Evolutionary conservation across 73 alveolate genomes (phyloP).

Genomic region (Loxodes magnus): DNA sequence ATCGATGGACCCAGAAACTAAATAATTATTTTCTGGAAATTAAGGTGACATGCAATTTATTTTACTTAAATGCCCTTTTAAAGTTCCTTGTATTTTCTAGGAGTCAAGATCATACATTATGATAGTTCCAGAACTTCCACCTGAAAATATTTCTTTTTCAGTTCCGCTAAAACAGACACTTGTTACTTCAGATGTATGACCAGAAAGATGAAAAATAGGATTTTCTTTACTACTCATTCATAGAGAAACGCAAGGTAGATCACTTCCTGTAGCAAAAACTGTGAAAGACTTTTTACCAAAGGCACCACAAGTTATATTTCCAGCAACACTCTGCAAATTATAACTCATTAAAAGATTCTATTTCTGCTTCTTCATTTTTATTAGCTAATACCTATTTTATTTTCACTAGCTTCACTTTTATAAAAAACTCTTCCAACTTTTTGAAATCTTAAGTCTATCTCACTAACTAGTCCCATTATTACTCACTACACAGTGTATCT

Average conservation of each 20-base stretch:
- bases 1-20: slow-evolving; percentile 46
- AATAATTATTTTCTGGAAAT: slow-evolving; percentile 12
- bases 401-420: too few relatives aligned
- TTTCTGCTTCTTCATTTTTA: too few relatives aligned
- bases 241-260: slow-evolving; percentile 19
- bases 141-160: slow-evolving; percentile 40
- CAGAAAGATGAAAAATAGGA: slow-evolving; percentile 21
- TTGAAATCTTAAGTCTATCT: too few relatives aligned
- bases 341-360: too few relatives aligned
- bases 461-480: too few relatives aligned
- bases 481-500: too few relatives aligned
- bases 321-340: too few relatives aligned
- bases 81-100: slow-evolving; percentile 12
- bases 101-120: slow-evolving; percentile 43
- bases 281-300: slow-evolving; percentile 24
- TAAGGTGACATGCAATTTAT: slow-evolving; percentile 30
- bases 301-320: slow-evolving; percentile 31
- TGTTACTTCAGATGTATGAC: slow-evolving; percentile 45
- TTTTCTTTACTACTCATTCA: slow-evolving; percentile 26
- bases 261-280: slow-evolving; percentile 42
- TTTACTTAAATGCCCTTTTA: slow-evolving; percentile 40
- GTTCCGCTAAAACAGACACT: slow-evolving; percentile 15
- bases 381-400: too few relatives aligned
- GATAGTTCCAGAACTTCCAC: slow-evolving; percentile 53
- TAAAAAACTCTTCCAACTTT: too few relatives aligned